Evolutionary conservation across 179 eudicot genomes (phyloP), one percentile per base, ranked within the genome.

Genomic region (Beta corolliflora): DNA sequence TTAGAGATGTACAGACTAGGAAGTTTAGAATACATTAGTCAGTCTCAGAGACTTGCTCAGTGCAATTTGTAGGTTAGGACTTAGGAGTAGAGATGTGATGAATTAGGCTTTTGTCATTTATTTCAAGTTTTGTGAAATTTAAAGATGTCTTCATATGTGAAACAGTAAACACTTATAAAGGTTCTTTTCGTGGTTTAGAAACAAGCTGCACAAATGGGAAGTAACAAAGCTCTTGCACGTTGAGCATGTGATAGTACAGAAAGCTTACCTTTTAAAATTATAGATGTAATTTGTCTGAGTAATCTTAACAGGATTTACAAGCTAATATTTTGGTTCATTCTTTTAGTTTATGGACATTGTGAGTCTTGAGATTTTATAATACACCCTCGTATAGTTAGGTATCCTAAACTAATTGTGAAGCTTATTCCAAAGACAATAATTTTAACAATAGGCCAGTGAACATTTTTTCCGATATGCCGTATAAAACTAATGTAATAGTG

Each of bases 1-100:
- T 36, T 75, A 68, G 66, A 77, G 23, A 0, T 80, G 80, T 76
- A 80, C 63, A 77, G 66, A 59, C 53, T 77, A 76, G 63, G 71
- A 70, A 65, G 9, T 73, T 41, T 73, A 60, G 73, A n/a, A 36
- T 41, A 64, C 36, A 66, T 80, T 74, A 59, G 52, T 44, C 53
- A n/a, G 75, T 48, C 52, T 48, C 9, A 48, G 52, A 48, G 52
- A 9, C 13, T 50, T 72, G 16, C 14, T n/a, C 19, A 72, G 76
- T 50, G 56, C 44, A 25, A 52, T 71, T 13, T 25, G 44, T 23
- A 72, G 76, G 36, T 36, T 67, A 67, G n/a, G 71, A 67, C n/a
- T 70, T 72, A 72, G 76, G 60, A 50, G 60, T 52, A 12, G 19
- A 50, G 52, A 68, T 45, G 54, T 45, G 25, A 9, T 70, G 14